Conservation (phyloP, 176 grass and related monocot genomes). For the Microstegium vimineum region DNA sequence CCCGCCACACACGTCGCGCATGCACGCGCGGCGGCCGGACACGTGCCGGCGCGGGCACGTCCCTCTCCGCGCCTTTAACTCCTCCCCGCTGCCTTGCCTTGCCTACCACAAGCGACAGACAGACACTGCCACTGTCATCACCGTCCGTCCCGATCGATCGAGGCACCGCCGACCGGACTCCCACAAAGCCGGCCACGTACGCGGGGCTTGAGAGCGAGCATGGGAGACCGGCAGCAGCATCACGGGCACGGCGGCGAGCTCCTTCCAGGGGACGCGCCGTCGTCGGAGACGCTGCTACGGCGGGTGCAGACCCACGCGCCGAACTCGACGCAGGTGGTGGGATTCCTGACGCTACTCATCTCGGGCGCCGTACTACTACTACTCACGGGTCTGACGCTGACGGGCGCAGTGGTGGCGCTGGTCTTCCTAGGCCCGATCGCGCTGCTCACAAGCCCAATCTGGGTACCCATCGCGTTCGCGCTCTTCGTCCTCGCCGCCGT, state of each 20-base stretch:
- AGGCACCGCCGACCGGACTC: not conserved
- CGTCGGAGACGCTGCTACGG: slow-evolving; percentile 29
- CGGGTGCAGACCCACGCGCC: slow-evolving; percentile 60
- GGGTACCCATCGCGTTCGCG: slow-evolving; percentile 59
- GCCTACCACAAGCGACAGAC: not conserved
- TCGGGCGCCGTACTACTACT: slow-evolving; percentile 60
- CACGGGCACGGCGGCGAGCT: not conserved
- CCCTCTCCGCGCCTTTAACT: slow-evolving; percentile 36
- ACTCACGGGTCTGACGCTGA: slow-evolving; percentile 62
- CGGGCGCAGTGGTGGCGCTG: slow-evolving; percentile 51
- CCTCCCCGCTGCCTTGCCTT: slow-evolving; percentile 2
- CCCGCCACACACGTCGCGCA: slow-evolving; percentile 32
- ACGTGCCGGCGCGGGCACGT: slow-evolving; percentile 35
- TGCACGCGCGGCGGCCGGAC: slow-evolving; percentile 24
- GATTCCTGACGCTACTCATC: slow-evolving; percentile 66
- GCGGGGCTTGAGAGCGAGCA: no score
- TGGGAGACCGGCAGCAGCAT: slow-evolving; percentile 36
- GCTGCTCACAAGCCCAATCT: slow-evolving; percentile 87
- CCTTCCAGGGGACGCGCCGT: not conserved
- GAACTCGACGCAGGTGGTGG: slow-evolving; percentile 63
- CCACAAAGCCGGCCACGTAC: not conserved
- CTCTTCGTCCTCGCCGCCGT: slow-evolving; percentile 39
- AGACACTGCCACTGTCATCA: no score
- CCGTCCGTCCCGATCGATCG: no score
- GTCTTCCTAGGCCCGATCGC: slow-evolving; percentile 67